Conservation (phyloP, 1,139 yeast genomes). For the Yamadazyma mexicana region DNA sequence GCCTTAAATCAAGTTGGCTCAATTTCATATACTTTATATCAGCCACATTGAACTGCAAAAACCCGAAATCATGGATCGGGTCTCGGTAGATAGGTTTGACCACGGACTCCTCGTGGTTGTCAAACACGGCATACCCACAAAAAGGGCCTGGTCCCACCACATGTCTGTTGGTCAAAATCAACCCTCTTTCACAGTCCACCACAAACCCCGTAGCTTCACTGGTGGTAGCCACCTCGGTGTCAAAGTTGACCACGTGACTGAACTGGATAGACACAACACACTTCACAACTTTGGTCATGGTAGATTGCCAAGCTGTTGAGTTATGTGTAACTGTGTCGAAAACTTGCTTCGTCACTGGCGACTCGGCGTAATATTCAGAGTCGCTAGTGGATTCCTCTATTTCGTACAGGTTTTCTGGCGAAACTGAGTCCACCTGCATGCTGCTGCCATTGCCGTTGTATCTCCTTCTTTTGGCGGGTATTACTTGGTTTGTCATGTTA, state of each 20-base stretch:
- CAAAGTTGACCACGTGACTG: slow-evolving; percentile 83
- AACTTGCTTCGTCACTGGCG: slow-evolving; percentile 5
- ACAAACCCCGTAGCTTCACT: slow-evolving; percentile 95
- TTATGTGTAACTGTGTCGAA: slow-evolving; percentile 10
- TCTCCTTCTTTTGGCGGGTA: slow-evolving; percentile 6
- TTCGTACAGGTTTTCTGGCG: not conserved
- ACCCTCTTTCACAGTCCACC: slow-evolving; percentile 80
- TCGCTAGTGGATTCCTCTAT: not conserved
- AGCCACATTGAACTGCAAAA: slow-evolving; percentile 71
- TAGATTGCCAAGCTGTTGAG: slow-evolving; percentile 63
- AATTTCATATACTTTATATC: slow-evolving; percentile 74
- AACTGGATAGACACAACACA: slow-evolving; percentile 90
- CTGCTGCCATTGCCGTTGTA: not conserved
- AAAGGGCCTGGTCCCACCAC: slow-evolving; percentile 96
- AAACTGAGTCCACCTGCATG: not conserved
- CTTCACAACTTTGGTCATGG: slow-evolving; percentile 79
- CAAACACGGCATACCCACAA: slow-evolving; percentile 86
- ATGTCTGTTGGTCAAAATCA: slow-evolving; percentile 87
- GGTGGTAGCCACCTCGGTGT: slow-evolving; percentile 77
- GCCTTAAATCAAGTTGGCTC: slow-evolving; percentile 65
- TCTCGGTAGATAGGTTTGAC: slow-evolving; percentile 81
- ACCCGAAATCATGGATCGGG: slow-evolving; percentile 87
- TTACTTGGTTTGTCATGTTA: slow-evolving; percentile 1
- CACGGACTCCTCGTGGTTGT: slow-evolving; percentile 91
- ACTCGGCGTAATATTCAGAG: slow-evolving; percentile 7